phyloP scores from a whole-genome alignment of 306 rosid genomes.

The Quercus glauca region DNA sequence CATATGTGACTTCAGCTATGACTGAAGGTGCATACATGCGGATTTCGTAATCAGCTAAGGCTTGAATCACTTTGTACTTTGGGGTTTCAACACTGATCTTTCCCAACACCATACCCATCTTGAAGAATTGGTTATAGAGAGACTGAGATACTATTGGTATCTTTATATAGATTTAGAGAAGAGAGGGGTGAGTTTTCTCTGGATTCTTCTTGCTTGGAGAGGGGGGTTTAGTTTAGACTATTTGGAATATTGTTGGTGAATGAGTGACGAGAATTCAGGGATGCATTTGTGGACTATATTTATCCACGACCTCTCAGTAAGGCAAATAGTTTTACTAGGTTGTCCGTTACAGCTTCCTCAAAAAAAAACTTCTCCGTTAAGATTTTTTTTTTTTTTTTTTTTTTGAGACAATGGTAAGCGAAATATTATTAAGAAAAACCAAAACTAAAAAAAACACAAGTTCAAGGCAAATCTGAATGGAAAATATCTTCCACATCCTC shows the following conservation, averaged over 20 bases:
- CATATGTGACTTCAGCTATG: slow-evolving; percentile 70
- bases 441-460: too few species aligned
- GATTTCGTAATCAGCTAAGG: slow-evolving; percentile 65
- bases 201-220: slow-evolving; percentile 25
- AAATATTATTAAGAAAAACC: too few species aligned
- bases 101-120: slow-evolving; percentile 87
- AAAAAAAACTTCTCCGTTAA: too few species aligned
- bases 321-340: too few species aligned
- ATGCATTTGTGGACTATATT: slow-evolving; percentile 25
- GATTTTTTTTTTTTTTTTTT: too few species aligned
- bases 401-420: too few species aligned
- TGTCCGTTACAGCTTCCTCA: too few species aligned
- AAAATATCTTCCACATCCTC: too few species aligned
- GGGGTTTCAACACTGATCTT: slow-evolving; percentile 65
- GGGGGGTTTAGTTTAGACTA: slow-evolving; percentile 16
- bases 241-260: slow-evolving; percentile 1
- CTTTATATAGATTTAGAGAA: slow-evolving; percentile 7
- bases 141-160: background rate
- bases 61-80: slow-evolving; percentile 43
- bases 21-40: slow-evolving; percentile 60
- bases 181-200: background rate
- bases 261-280: background rate
- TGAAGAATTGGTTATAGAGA: background rate
- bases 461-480: too few species aligned
- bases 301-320: slow-evolving; percentile 8